Evolutionary conservation across 225 moss, liverwort and hornwort genomes (phyloP), one percentile per base, ranked within the genome.

Genomic region (Marchantia polymorpha): DNA sequence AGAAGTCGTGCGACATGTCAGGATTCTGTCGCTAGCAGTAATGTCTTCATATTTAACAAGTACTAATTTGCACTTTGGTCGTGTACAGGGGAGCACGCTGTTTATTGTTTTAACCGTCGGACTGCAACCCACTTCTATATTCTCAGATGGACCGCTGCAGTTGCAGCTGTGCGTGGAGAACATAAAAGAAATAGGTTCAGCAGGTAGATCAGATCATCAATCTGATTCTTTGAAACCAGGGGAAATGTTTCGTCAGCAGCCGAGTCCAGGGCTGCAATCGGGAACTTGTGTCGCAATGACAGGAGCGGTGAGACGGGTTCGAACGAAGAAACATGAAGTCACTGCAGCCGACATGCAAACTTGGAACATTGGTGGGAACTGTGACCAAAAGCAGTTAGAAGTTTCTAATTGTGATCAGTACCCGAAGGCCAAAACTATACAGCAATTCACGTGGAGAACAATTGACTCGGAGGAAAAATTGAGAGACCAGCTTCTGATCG

Each of bases 71-170:
- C 74, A 14, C 52, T 39, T 73, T 26, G 13, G 31, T 73, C 73
- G 31, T 82, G 51, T 74, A 20, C 84, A 87, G 84, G 87, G 84
- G 82, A 58, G 69, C 69, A 31, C 69, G 80, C 31, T 87, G 87
- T 61, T 80, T 82, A 30, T 79, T 87, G 64, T 82, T 87, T 82
- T 87, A 55, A 84, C 60, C 12, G 31, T 49, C 13, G 77, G 46
- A 19, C n/a, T 53, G 2, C 23, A 70, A 25, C 17, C 27, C 23
- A 64, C 68, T 47, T 66, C 58, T 39, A 31, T 55, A 16, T 20
- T 6, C 39, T 70, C 79, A 49, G 69, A 67, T 25, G 16, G 26
- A 53, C 6, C 54, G 12, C 17, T 13, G 60, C 12, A 54, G 12
- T 56, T 68, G 60, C 52, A 73, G 79, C 25, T 65, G 2, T 23